Conservation (phyloP, 495 filamentous ascomycete genomes). For the Podospora tetraspora region DNA sequence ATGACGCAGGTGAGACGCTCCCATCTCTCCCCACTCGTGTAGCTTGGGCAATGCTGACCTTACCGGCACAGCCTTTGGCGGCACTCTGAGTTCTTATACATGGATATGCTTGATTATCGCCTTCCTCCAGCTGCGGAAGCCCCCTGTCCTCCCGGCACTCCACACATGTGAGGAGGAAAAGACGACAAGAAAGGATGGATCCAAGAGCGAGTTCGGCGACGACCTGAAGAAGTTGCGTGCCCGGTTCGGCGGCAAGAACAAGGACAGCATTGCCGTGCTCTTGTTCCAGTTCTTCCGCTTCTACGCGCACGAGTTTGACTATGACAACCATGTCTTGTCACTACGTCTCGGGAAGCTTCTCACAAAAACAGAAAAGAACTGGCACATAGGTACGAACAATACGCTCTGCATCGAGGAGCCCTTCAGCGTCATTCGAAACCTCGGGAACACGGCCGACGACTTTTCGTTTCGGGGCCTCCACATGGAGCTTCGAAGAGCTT, state of each 20-base stretch:
- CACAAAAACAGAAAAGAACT: constrained; percentile 81
- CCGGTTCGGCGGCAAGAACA: constrained; percentile 70
- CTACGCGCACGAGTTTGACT: constrained; percentile 90
- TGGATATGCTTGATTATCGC: constrained; percentile 99
- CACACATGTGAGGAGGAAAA: constrained; percentile 70
- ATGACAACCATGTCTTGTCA: constrained; percentile 76
- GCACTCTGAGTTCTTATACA: constrained; percentile 96
- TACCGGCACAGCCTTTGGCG: constrained; percentile 64
- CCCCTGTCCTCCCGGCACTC: constrained; percentile 80
- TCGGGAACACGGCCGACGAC: constrained; percentile 95
- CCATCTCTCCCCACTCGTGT: background rate
- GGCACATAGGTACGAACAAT: constrained; percentile 72
- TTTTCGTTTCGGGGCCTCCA: constrained; percentile 88
- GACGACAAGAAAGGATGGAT: constrained; percentile 52
- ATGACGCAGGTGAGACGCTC: constrained; percentile 77
- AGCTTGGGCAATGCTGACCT: constrained; percentile 5
- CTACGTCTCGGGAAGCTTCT: constrained; percentile 78
- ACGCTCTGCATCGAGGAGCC: constrained; percentile 93
- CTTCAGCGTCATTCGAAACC: constrained; percentile 87
- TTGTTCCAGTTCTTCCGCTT: constrained; percentile 92
- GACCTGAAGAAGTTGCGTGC: constrained; percentile 64
- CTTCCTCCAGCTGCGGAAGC: constrained; percentile 85
- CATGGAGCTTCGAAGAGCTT: constrained; percentile 81
- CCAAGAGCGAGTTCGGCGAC: constrained; percentile 74
- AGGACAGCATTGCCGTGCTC: constrained; percentile 73